Conservation (phyloP, 1,284 basidiomycete genomes). For the Ustilago trichophora region DNA sequence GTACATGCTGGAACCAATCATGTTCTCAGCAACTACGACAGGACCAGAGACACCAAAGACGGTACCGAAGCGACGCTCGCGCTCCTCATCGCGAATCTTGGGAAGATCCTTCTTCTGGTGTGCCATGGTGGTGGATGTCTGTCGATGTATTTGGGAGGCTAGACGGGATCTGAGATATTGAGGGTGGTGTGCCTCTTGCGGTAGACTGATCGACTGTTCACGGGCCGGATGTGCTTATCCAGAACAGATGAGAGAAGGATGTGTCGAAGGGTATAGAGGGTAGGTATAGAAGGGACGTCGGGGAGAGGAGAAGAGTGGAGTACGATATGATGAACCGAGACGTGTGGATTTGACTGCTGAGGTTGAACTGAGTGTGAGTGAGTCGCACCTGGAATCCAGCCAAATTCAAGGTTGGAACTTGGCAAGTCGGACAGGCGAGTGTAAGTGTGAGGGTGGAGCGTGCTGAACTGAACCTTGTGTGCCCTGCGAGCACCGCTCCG, state of each 20-base stretch:
- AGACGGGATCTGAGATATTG: background rate
- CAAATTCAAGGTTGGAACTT: conserved; percentile 15
- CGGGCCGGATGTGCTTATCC: no score
- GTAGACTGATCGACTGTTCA: no score
- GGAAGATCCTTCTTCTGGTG: conserved; percentile 63
- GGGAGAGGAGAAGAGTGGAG: no score
- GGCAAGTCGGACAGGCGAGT: no score
- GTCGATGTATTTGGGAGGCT: conserved; percentile 12
- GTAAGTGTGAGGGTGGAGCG: background rate
- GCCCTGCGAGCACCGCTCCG: no score
- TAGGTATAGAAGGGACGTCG: background rate
- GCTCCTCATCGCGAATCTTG: conserved; percentile 65
- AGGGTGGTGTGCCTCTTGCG: background rate
- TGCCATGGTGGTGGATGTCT: conserved; percentile 46
- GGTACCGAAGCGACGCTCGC: conserved; percentile 57
- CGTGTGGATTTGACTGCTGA: no score
- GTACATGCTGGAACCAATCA: conserved; percentile 66
- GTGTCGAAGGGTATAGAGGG: conserved; percentile 13
- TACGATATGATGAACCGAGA: no score
- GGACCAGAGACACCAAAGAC: conserved; percentile 66
- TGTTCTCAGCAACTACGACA: conserved; percentile 65
- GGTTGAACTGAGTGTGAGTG: conserved; percentile 1
- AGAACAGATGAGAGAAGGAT: background rate
- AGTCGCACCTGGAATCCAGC: background rate
- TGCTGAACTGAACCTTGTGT: no score